phyloP scores from a whole-genome alignment of 2,329 filamentous ascomycete genomes.

The Colletotrichum scovillei region DNA sequence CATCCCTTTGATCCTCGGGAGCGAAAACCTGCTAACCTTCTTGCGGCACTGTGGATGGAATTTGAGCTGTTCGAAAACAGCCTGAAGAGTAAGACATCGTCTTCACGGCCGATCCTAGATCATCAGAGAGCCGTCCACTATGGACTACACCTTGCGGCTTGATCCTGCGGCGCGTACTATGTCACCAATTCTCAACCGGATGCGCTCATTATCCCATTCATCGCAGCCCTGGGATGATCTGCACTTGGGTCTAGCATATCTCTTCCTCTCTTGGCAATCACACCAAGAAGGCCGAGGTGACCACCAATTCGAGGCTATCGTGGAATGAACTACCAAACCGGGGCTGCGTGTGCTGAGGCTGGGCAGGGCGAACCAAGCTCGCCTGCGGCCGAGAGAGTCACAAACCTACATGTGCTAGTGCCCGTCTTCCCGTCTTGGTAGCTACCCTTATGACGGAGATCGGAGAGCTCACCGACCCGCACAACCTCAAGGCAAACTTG shows the following conservation, averaged over 20 bases:
- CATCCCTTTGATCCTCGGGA: not conserved
- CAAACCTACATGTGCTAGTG: slow-evolving; percentile 10
- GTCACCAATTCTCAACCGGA: not conserved
- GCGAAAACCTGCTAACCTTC: not conserved
- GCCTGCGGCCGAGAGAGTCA: slow-evolving; percentile 13
- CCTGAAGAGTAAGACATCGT: slow-evolving; percentile 17
- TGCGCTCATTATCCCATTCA: slow-evolving; percentile 12
- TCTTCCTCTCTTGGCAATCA: not conserved
- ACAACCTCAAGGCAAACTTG: not conserved
- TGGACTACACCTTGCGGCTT: not conserved
- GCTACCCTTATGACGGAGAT: not conserved
- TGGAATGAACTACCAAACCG: not conserved
- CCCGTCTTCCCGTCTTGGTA: slow-evolving; percentile 24
- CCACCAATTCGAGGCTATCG: not conserved
- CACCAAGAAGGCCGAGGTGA: not conserved
- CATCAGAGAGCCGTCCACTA: not conserved
- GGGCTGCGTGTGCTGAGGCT: not conserved
- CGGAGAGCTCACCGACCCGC: not conserved
- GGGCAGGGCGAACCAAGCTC: not conserved
- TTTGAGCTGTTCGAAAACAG: slow-evolving; percentile 24
- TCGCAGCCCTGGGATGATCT: not conserved
- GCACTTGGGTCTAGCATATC: slow-evolving; percentile 2
- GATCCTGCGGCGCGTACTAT: slow-evolving; percentile 21
- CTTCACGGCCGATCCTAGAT: slow-evolving; percentile 7
- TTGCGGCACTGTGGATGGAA: slow-evolving; percentile 1